Conservation (phyloP, 208 protist genomes). For the Trypanosoma platydactyli region DNA sequence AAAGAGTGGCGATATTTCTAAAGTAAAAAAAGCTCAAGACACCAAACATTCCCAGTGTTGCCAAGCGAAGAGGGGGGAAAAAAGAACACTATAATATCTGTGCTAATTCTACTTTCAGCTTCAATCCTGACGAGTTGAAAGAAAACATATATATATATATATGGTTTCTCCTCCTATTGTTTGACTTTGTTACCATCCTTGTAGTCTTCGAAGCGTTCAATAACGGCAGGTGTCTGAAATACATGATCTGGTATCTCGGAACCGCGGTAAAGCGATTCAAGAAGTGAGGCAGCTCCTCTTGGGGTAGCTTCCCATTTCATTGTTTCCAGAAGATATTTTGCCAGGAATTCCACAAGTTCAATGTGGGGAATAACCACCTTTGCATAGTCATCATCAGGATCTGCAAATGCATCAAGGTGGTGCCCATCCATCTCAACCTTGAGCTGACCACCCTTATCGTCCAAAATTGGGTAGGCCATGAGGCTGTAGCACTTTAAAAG, state of each 20-base stretch:
- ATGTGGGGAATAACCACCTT: constrained; percentile 91
- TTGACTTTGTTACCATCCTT: constrained; percentile 79
- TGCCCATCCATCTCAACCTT: constrained; percentile 87
- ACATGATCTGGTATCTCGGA: constrained; percentile 89
- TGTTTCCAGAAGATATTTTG: constrained; percentile 83
- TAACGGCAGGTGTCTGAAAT: constrained; percentile 88
- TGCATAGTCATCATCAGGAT: constrained; percentile 89
- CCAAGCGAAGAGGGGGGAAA: background rate
- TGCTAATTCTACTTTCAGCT: constrained; percentile 9
- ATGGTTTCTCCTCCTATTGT: constrained; percentile 35
- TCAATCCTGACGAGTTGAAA: background rate
- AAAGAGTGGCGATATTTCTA: constrained; percentile 3
- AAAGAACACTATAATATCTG: background rate
- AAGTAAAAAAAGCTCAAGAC: constrained; percentile 14
- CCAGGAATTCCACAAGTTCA: constrained; percentile 84
- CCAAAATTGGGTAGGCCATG: constrained; percentile 89
- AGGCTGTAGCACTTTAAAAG: constrained; percentile 89
- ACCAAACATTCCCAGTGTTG: constrained; percentile 13
- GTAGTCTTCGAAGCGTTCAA: constrained; percentile 77
- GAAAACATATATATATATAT: constrained; percentile 16
- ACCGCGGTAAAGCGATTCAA: constrained; percentile 90
- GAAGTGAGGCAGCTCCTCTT: constrained; percentile 79
- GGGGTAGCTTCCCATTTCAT: constrained; percentile 91
- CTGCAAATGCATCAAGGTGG: constrained; percentile 84
- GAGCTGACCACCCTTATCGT: constrained; percentile 85